Base-by-base conservation (phyloP, 495 filamentous ascomycete genomes). In the Penicillium macrosclerotiorum region DNA sequence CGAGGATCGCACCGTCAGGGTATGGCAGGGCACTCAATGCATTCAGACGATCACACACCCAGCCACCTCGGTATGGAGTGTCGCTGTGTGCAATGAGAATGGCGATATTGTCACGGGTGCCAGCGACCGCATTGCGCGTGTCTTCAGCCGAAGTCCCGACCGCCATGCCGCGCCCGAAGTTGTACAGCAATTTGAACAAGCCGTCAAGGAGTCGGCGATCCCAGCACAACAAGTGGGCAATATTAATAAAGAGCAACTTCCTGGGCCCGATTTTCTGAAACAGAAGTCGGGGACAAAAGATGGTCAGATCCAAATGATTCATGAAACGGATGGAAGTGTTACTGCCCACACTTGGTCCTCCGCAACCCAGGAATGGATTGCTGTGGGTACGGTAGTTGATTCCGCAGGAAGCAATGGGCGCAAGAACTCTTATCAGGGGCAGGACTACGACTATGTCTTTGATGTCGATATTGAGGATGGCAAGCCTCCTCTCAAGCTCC, bases 401-500 rank as follows among this genome's bases (percentile, higher is more conserved):
- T 81, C 89, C 2, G 85, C 83, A 25, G 92, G 85, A 24, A 93
- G 89, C 60, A 88, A 82, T 47, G 85, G 87, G 3, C 76, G 76
- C 34, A 88, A 87, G 62, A 82, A 76, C 9, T 70, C 84, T 31
- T 87, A 91, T 59, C 64, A 84, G 2, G 94, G 94, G 17, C 82
- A 91, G 62, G 88, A 95, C 43, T 99, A 94, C 61, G 94, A 99
- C 55, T 96, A 88, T 62, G 94, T 99, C 37, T 99, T 97, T 52
- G 92, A 97, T 59, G 93, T 99, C 19, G 94, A 96, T 56, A 92
- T 97, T 45, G 87, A 96, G 59, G 94, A 97, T 49, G 94, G 93
- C 27, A 89, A 92, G 52, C 94, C 94, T 22, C 82, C 93, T 3
- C 76, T 97, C 24, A 97, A 97, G 59, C 75, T 99, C 23, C 92